Base-by-base conservation (phyloP, 2,329 filamentous ascomycete species). In the Trichoderma koningiopsis region DNA sequence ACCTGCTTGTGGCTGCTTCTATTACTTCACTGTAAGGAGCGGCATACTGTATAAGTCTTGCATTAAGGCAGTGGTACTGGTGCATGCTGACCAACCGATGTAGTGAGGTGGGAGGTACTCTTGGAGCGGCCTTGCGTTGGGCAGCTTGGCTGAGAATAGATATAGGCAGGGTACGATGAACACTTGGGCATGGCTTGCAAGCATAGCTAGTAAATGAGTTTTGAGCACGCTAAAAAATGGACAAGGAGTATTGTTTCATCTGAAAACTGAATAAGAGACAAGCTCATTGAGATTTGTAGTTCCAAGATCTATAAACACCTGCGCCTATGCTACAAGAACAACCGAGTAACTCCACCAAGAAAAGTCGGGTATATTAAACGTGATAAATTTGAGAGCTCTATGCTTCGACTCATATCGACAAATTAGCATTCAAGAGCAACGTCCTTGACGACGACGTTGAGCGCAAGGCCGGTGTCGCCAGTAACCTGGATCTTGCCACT, bases 271-370 rank as follows among this genome's bases (percentile, higher is more conserved):
- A 56, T 31, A 24, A 31, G 19, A 64, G 24, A 16, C 35, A 56
- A 43, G 31, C 16, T 64, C 27, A n/a, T 56, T 22, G 13, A 56
- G 14, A 16, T 64, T 16, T 56, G 37, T 43, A n/a, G 33, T 22
- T 53, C 61, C 49, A 40, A 31, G 16, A 40, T 64, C 61, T 64
- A 64, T 64, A 43, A 64, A 53, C 49, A 22, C 49, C 49, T 56
- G 49, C 61, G 61, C 61, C 61, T 14, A 64, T 56, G 61, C 52
- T 64, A 43, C 31, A 29, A 64, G 35, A 64, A 56, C 61, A 52
- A 33, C 61, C 27, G 33, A 61, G 56, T 31, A 56, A 53, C 40
- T 35, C 61, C 61, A 52, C 37, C 27, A 33, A 63, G 31, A 53
- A 53, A 52, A 53, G 22, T 37, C 19, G 61, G 61, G 61, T 64